Percentiles rank a stretch among this genome's conserved stretches.
Evolutionary conservation across 441 rosid genomes (phyloP).

Genomic region (Erysimum pusillum): DNA sequence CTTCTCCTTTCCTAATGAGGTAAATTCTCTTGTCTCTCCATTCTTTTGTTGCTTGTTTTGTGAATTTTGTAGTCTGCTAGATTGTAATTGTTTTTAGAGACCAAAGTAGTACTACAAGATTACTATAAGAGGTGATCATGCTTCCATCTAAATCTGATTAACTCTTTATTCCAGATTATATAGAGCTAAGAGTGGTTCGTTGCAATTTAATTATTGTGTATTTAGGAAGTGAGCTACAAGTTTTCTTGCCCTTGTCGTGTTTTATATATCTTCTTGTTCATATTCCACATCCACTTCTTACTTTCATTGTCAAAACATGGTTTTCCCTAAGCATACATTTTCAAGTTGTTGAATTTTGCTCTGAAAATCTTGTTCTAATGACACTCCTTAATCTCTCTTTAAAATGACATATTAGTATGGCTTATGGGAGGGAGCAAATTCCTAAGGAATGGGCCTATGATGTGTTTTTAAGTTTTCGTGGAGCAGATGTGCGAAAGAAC

Average conservation of each 20-base stretch:
- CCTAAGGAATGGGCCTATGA: conserved; percentile 8
- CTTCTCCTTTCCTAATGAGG: neutral
- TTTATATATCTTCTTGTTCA: too few species aligned
- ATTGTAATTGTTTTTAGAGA: neutral
- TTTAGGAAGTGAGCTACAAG: too few species aligned
- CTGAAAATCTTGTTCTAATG: neutral
- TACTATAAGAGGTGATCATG: neutral
- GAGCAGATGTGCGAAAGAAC: neutral
- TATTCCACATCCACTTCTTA: too few species aligned
- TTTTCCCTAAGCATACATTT: neutral
- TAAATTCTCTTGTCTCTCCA: neutral
- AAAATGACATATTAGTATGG: neutral
- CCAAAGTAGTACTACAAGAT: neutral
- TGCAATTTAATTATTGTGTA: too few species aligned
- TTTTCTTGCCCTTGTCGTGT: too few species aligned
- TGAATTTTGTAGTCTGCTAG: neutral
- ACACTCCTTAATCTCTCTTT: neutral
- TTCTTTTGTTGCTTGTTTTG: neutral
- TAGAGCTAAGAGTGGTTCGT: too few species aligned
- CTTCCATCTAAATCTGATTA: too few species aligned
- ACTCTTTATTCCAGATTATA: too few species aligned
- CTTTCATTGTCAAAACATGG: neutral
- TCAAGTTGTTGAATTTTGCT: neutral
- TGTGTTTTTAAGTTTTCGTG: conserved; percentile 38
- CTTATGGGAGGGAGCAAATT: neutral